phyloP scores from a whole-genome alignment of 176 grass and related monocot species.

The Carex myosuroides region DNA sequence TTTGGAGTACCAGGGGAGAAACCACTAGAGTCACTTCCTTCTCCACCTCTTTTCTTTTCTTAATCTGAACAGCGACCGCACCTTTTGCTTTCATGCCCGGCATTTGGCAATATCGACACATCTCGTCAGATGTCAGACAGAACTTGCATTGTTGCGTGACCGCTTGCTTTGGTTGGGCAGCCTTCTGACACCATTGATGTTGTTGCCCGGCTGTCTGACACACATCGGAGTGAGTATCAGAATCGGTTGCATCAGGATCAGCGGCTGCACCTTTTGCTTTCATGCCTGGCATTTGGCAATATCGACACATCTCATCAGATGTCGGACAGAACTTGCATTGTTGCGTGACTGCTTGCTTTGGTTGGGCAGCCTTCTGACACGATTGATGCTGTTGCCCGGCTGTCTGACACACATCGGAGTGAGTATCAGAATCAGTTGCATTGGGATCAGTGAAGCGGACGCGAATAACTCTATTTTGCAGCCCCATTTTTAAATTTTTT shows the following conservation, averaged over 20 bases:
- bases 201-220: background rate
- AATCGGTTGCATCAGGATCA: conserved; percentile 3
- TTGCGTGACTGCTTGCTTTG: background rate
- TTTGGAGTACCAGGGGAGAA: background rate
- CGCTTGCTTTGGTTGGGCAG: background rate
- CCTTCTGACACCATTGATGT: background rate
- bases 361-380: background rate
- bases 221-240: background rate
- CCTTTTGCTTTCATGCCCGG: background rate
- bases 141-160: too few species aligned
- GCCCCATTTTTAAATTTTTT: background rate
- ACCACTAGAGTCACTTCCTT: background rate
- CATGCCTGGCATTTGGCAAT: background rate
- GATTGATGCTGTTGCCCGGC: background rate
- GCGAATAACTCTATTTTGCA: too few species aligned
- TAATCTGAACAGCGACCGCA: background rate
- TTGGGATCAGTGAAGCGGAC: background rate
- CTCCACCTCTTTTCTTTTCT: background rate
- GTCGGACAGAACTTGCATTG: background rate
- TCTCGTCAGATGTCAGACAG: background rate
- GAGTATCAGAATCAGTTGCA: conserved; percentile 3
- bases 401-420: background rate
- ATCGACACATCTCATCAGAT: background rate
- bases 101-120: background rate
- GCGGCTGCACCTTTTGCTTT: background rate